A percentile compares a stretch with the other conserved stretches of the same genome.
phyloP scores from a whole-genome alignment of 352 stramenopile species.

The Globisporangium apiculatum region DNA sequence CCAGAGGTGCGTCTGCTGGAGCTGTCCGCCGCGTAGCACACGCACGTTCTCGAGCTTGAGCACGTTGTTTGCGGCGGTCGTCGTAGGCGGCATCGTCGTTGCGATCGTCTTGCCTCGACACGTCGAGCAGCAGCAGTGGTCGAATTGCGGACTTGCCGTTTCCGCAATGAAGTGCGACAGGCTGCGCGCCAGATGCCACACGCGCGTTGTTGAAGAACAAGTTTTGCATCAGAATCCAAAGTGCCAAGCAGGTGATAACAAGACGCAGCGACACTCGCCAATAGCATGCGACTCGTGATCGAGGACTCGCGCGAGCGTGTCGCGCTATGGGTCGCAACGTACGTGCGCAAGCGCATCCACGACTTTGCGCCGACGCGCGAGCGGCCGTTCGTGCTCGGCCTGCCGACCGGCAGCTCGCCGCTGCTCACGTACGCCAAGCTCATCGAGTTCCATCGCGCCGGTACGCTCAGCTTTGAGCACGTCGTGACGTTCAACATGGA shows the following conservation, averaged over 20 bases:
- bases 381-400: constrained; percentile 77
- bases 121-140: too few relatives aligned
- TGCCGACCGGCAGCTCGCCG: constrained; percentile 85
- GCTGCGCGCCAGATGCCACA: too few relatives aligned
- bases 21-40: constrained; percentile 34
- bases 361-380: constrained; percentile 68
- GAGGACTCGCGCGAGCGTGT: constrained; percentile 62
- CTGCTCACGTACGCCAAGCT: constrained; percentile 76
- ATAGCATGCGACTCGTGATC: constrained; percentile 79
- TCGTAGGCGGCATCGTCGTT: not conserved
- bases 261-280: not conserved
- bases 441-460: constrained; percentile 53
- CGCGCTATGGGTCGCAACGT: constrained; percentile 72
- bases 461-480: constrained; percentile 64
- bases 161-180: not conserved
- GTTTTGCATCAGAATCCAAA: not conserved
- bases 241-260: not conserved
- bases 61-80: constrained; percentile 10
- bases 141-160: too few relatives aligned
- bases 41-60: constrained; percentile 59
- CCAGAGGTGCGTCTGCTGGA: constrained; percentile 38
- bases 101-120: not conserved
- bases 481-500: constrained; percentile 92
- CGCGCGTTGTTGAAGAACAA: too few relatives aligned
- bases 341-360: constrained; percentile 74